A percentile compares a stretch with the other conserved stretches of the same genome.
Conservation (phyloP, 1,284 basidiomycete species). For the Tranzscheliella williamsii region DNA sequence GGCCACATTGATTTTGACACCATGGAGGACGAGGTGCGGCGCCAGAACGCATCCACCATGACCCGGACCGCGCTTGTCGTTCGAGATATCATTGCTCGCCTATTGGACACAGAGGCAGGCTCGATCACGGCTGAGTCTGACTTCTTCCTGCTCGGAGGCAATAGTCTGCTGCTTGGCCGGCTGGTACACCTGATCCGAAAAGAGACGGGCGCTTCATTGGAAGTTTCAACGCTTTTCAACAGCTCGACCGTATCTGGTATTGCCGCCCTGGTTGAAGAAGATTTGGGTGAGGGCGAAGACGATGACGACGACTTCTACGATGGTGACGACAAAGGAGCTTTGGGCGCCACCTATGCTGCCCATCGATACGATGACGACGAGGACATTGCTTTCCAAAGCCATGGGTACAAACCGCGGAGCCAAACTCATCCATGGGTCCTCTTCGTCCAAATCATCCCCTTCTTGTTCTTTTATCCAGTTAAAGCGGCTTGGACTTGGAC, state of each 20-base stretch:
- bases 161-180: slow-evolving; percentile 58
- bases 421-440: slow-evolving; percentile 58
- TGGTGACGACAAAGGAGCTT: slow-evolving; percentile 55
- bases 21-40: slow-evolving; percentile 60
- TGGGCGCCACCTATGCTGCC: slow-evolving; percentile 44
- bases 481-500: slow-evolving; percentile 62
- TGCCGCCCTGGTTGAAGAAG: slow-evolving; percentile 55
- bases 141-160: slow-evolving; percentile 61
- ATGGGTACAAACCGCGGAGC: slow-evolving; percentile 58
- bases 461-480: slow-evolving; percentile 60
- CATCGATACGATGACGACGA: slow-evolving; percentile 58
- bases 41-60: slow-evolving; percentile 59
- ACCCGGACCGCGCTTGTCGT: slow-evolving; percentile 57
- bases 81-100: slow-evolving; percentile 57
- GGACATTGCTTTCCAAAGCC: slow-evolving; percentile 51
- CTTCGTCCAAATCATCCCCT: slow-evolving; percentile 54
- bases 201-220: slow-evolving; percentile 58
- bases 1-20: slow-evolving; percentile 59
- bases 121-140: slow-evolving; percentile 61
- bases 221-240: slow-evolving; percentile 59
- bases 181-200: slow-evolving; percentile 59
- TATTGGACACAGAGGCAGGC: slow-evolving; percentile 59
- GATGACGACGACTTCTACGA: slow-evolving; percentile 51
- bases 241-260: slow-evolving; percentile 60
- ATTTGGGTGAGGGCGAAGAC: slow-evolving; percentile 48